Conservation (phyloP, 1,284 basidiomycete genomes). For the Cutaneotrichosporon cavernicola region DNA sequence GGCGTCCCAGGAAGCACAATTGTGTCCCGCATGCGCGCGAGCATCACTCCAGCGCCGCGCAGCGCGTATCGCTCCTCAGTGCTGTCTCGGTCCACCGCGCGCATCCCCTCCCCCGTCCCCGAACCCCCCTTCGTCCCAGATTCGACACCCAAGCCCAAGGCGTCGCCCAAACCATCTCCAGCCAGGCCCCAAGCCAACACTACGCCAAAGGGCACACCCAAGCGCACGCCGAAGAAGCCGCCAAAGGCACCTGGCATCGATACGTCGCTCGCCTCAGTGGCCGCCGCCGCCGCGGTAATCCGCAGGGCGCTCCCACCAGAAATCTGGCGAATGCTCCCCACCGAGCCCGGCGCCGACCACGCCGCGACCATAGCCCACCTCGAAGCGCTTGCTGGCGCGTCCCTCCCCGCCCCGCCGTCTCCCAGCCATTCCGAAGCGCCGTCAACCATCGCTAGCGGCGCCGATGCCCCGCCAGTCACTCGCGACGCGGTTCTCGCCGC, state of each 20-base stretch:
- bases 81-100: background rate
- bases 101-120: background rate
- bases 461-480: slow-evolving; percentile 31
- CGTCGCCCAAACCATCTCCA: background rate
- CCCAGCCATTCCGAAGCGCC: slow-evolving; percentile 2
- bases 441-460: slow-evolving; percentile 1
- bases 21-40: slow-evolving; percentile 12
- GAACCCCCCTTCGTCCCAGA: slow-evolving; percentile 1
- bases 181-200: background rate
- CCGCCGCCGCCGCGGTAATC: slow-evolving; percentile 37
- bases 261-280: slow-evolving; percentile 25
- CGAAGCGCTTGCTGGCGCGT: slow-evolving; percentile 32
- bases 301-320: slow-evolving; percentile 32
- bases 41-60: slow-evolving; percentile 12
- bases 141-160: background rate
- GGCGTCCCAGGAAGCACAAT: slow-evolving; percentile 12
- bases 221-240: background rate
- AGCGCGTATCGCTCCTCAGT: slow-evolving; percentile 4
- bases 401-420: slow-evolving; percentile 35
- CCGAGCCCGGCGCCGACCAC: slow-evolving; percentile 6
- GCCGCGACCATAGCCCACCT: slow-evolving; percentile 36
- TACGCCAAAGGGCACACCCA: background rate
- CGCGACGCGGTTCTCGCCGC: slow-evolving; percentile 41
- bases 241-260: slow-evolving; percentile 23
- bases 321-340: slow-evolving; percentile 35